Base-by-base conservation (phyloP, 257 asterid genomes). In the Fraxinus anomala region DNA sequence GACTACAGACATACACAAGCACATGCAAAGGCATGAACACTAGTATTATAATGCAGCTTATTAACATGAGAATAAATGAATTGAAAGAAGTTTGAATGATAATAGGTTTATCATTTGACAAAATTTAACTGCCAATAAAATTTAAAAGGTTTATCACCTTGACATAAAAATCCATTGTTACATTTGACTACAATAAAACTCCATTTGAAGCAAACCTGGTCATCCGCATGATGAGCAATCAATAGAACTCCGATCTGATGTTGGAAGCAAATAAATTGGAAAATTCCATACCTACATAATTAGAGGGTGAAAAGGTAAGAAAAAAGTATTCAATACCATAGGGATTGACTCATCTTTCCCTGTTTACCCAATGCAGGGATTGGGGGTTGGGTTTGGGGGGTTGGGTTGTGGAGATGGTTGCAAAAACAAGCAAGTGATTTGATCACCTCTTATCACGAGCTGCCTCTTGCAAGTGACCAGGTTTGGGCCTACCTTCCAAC, bases 211-310 rank as follows among this genome's bases (percentile, higher is more conserved):
- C 66, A 54, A 79, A 94, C 98, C 97, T 95, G 99, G 86, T 95
- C 99, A 85, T 95, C 99, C 34, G 94, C 94, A 81, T 95, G 99
- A 82, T 93, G 98, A n/a, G 98, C 99, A 68, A 90, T 77, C 89
- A 95, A 82, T 70, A 95, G 73, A 70, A 89, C 79, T 72, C 91
- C 92, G 63, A 87, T 86, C 74, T 85, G 84, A 79, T 89, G 88
- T 21, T 79, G 82, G 70, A 83, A 67, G 71, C 99, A 91, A 83
- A 89, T 83, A 72, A 80, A 79, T 75, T 80, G 97, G 76, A 95
- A 82, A 31, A 86, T 82, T 71, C 88, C 90, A 76, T 95, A 95
- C 92, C 99, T 95, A 86, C 67, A 71, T 21, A 68, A 54, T 74
- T 24, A 74, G 65, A 75, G 40, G 65, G 21, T 33, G 30, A 76